Percentiles rank a stretch among this genome's conserved stretches.
Evolutionary conservation across 163 green algal genomes (phyloP).

Genomic region (Volvox carteri): DNA sequence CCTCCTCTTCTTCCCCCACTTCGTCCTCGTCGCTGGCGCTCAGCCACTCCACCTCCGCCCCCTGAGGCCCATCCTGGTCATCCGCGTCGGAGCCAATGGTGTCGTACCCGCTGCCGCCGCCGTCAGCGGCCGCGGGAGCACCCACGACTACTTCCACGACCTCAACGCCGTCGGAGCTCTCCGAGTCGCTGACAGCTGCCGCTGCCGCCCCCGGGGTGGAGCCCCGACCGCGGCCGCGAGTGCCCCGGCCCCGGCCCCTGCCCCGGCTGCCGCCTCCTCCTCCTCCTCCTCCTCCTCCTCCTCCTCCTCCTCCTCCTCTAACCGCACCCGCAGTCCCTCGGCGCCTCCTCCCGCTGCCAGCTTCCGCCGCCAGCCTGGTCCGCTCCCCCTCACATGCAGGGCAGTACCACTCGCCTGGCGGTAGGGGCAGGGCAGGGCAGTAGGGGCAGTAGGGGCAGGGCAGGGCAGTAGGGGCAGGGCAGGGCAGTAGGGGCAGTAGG

Average conservation of each 20-base stretch:
- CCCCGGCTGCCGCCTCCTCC: background rate
- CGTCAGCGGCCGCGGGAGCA: background rate
- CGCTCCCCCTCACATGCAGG: constrained; percentile 58
- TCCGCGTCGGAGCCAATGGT: constrained; percentile 18
- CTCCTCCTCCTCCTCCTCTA: background rate
- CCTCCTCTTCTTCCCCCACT: background rate
- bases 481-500: too few relatives aligned
- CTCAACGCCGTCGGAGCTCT: constrained; percentile 20
- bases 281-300: background rate
- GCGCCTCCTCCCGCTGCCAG: background rate
- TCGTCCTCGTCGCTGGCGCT: background rate
- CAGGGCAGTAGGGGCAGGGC: too few relatives aligned
- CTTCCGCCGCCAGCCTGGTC: background rate
- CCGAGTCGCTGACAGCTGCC: background rate
- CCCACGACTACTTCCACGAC: background rate
- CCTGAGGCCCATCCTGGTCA: background rate
- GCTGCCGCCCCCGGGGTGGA: background rate
- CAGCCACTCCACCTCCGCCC: background rate
- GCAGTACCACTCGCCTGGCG: constrained; percentile 80
- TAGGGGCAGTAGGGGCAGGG: too few relatives aligned
- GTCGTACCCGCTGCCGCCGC: constrained; percentile 9
- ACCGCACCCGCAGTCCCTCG: background rate
- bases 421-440: background rate
- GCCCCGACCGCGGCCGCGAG: background rate
- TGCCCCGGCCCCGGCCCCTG: background rate